phyloP scores from a whole-genome alignment of 352 stramenopile genomes.

The Aphanomyces invadans region DNA sequence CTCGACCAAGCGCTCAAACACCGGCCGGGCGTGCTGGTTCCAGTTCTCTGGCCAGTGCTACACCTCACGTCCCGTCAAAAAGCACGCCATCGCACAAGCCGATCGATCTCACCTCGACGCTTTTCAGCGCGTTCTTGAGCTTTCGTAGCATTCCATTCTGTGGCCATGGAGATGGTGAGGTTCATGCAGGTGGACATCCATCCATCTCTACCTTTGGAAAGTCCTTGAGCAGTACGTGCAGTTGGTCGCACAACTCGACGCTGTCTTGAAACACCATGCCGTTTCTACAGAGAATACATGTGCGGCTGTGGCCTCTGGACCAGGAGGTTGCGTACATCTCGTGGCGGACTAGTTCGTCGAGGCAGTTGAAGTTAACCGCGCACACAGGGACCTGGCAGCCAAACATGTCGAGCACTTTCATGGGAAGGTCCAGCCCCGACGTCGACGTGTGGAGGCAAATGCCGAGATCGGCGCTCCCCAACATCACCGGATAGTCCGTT shows the following conservation, averaged over 20 bases:
- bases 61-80: not conserved
- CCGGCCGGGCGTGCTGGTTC: constrained; percentile 44
- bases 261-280: constrained; percentile 63
- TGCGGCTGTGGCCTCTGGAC: not conserved
- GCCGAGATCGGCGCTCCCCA: constrained; percentile 93
- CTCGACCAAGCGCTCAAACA: constrained; percentile 35
- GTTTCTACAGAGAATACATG: constrained; percentile 44
- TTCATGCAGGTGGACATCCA: no score
- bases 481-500: constrained; percentile 93
- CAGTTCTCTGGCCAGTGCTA: constrained; percentile 76
- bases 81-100: not conserved
- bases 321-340: constrained; percentile 56
- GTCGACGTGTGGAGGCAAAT: constrained; percentile 99
- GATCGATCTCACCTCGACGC: constrained; percentile 67
- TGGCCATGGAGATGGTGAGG: no score
- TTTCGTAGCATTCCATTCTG: no score
- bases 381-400: constrained; percentile 95
- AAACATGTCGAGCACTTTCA: constrained; percentile 99
- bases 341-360: constrained; percentile 96
- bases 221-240: constrained; percentile 49
- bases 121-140: no score
- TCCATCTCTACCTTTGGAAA: constrained; percentile 48
- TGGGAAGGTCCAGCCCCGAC: constrained; percentile 97
- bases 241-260: constrained; percentile 44
- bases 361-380: constrained; percentile 91